A percentile compares a stretch with the other conserved stretches of the same genome.
phyloP scores from a whole-genome alignment of 805 yeast species.

The Lachancea kluyveri region DNA sequence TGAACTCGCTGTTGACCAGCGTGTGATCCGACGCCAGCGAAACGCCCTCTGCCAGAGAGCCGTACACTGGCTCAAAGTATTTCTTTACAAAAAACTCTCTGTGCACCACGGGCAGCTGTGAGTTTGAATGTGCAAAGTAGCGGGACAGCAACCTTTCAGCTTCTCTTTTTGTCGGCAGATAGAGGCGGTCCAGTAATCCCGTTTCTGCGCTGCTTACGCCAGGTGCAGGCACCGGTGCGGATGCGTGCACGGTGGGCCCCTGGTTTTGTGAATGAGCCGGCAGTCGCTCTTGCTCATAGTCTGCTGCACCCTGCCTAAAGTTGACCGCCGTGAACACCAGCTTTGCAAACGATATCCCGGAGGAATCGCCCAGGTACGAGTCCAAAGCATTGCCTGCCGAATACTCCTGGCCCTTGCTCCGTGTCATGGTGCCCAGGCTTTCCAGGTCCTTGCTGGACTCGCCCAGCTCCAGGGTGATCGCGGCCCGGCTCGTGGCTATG shows the following conservation, averaged over 20 bases:
- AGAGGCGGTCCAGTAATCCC: slow-evolving; percentile 20
- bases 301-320: slow-evolving; percentile 36
- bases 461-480: slow-evolving; percentile 11
- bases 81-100: slow-evolving; percentile 64
- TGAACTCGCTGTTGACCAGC: slow-evolving; percentile 35
- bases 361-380: slow-evolving; percentile 43
- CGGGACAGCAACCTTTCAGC: slow-evolving; percentile 61
- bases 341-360: slow-evolving; percentile 69
- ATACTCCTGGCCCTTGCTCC: slow-evolving; percentile 1
- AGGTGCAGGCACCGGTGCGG: slow-evolving; percentile 23
- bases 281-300: slow-evolving; percentile 5
- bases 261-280: too few species aligned
- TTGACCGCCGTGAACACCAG: slow-evolving; percentile 74
- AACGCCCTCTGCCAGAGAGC: slow-evolving; percentile 47
- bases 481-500: slow-evolving; percentile 1
- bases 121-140: slow-evolving; percentile 73
- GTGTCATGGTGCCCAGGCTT: slow-evolving; percentile 19
- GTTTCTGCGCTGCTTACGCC: slow-evolving; percentile 17
- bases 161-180: slow-evolving; percentile 59
- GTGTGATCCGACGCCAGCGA: slow-evolving; percentile 56
- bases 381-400: slow-evolving; percentile 14
- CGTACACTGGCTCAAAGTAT: slow-evolving; percentile 77
- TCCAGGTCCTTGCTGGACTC: slow-evolving; percentile 19
- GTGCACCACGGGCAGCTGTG: slow-evolving; percentile 80
- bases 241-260: too few species aligned